Conservation (phyloP, 2,329 filamentous ascomycete genomes). For the Lasiodiplodia hormozganensis region DNA sequence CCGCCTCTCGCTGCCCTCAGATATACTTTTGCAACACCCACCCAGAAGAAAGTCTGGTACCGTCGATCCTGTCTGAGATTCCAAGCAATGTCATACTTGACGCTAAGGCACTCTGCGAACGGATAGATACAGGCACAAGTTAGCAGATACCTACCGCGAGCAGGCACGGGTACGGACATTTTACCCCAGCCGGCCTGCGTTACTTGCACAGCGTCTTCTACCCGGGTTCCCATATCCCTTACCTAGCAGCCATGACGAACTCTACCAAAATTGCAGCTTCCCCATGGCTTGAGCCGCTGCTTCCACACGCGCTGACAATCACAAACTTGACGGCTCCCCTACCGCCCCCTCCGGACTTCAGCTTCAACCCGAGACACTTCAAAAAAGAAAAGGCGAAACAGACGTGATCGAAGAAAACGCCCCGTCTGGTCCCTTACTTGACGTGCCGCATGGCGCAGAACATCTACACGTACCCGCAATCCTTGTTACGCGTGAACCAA, state of each 20-base stretch:
- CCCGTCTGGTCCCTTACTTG: background rate
- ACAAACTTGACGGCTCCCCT: background rate
- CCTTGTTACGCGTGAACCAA: background rate
- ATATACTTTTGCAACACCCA: background rate
- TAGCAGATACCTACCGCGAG: background rate
- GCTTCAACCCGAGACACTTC: conserved; percentile 7
- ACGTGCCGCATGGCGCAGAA: background rate
- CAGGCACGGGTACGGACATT: background rate
- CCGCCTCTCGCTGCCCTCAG: background rate
- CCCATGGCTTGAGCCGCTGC: background rate
- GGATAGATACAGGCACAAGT: background rate
- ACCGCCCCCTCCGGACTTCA: background rate
- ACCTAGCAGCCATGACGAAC: background rate
- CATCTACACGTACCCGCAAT: background rate
- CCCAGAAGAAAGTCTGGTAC: background rate
- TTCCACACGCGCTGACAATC: background rate
- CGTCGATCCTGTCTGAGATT: background rate
- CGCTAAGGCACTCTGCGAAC: background rate
- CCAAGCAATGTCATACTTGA: too few species aligned
- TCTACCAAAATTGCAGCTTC: background rate
- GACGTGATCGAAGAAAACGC: conserved; percentile 1
- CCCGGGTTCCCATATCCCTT: background rate
- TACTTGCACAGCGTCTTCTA: background rate
- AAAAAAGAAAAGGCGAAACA: conserved; percentile 3
- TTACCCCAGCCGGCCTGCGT: background rate